A percentile compares a stretch with the other conserved stretches of the same genome.
Evolutionary conservation across 805 yeast species (phyloP).

Genomic region (Millerozyma acaciae): DNA sequence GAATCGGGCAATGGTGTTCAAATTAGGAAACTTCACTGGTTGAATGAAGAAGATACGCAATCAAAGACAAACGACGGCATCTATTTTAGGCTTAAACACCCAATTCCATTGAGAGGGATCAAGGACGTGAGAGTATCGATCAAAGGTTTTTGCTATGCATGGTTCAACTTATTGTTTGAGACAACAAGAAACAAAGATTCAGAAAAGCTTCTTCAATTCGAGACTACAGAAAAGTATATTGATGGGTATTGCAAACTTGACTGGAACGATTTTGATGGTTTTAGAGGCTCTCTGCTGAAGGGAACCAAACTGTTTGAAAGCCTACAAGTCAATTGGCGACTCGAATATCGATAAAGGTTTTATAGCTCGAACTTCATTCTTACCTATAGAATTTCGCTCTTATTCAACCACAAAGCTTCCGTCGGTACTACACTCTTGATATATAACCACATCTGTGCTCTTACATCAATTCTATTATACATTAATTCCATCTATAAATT

Average conservation of each 20-base stretch:
- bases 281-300: constrained; percentile 52
- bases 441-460: no score
- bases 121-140: constrained; percentile 16
- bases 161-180: constrained; percentile 22
- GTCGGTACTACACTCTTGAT: no score
- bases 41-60: constrained; percentile 1
- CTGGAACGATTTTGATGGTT: constrained; percentile 60
- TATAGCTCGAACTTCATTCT: no score
- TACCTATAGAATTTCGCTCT: no score
- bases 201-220: not conserved
- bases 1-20: constrained; percentile 6
- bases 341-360: constrained; percentile 2
- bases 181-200: not conserved
- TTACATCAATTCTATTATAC: no score
- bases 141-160: constrained; percentile 19
- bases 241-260: constrained; percentile 1
- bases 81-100: constrained; percentile 1
- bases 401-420: no score
- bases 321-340: constrained; percentile 38
- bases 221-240: not conserved
- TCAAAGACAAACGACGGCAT: not conserved
- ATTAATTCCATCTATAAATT: no score
- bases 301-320: constrained; percentile 54
- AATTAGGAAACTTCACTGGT: constrained; percentile 1
- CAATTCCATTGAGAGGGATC: constrained; percentile 3